phyloP scores from a whole-genome alignment of 1,284 basidiomycete genomes.

The Leccinum solheimii region DNA sequence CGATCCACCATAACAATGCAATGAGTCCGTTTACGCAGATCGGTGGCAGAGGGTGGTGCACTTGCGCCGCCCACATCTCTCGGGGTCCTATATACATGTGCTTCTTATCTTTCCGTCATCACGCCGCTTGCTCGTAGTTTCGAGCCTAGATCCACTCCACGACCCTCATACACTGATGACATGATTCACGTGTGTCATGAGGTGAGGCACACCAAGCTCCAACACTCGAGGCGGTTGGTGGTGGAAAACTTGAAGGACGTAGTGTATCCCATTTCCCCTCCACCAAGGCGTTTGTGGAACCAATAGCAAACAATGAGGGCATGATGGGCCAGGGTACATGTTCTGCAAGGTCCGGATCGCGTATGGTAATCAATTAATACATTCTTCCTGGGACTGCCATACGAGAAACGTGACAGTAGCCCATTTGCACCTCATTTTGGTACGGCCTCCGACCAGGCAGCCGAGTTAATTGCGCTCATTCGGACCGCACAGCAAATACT shows the following conservation, averaged over 20 bases:
- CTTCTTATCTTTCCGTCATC: conserved; percentile 16
- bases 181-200: conserved; percentile 11
- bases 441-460: conserved; percentile 4
- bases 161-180: conserved; percentile 1
- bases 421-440: background rate
- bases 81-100: conserved; percentile 22
- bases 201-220: background rate
- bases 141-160: conserved; percentile 14
- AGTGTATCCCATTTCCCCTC: background rate
- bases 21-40: background rate
- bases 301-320: background rate
- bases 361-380: conserved; percentile 1
- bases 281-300: background rate
- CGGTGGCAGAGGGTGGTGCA: conserved; percentile 21
- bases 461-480: conserved; percentile 1
- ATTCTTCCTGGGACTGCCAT: background rate
- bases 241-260: background rate
- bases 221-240: background rate
- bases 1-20: background rate
- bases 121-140: conserved; percentile 9
- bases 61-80: conserved; percentile 5
- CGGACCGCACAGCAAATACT: background rate
- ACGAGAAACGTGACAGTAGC: background rate
- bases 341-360: conserved; percentile 9
- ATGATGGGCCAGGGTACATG: background rate